Evolutionary conservation across 2,329 filamentous ascomycete species (phyloP), one percentile per base, ranked within the genome.

Genomic region (Tolypocladium cylindrosporum): DNA sequence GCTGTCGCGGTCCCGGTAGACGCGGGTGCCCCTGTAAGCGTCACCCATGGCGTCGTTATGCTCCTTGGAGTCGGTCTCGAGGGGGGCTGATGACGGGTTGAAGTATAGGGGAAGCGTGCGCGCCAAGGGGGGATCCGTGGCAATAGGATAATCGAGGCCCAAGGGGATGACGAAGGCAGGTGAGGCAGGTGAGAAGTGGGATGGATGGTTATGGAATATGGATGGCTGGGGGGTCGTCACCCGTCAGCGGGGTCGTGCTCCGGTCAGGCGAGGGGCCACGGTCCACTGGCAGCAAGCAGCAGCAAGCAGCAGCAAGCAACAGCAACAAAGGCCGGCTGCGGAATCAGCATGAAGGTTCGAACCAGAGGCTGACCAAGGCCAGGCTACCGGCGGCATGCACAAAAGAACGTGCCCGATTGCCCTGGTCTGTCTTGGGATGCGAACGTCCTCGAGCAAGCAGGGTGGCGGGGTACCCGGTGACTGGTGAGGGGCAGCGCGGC

Each of bases 1-100:
- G 60, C 61, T 66, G 55, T 71, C 69, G 55, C 65, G 64, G 48
- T 69, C 68, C 56, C 72, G 70, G 61, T 71, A 73, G 60, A 66
- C 65, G 60, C 70, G 69, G 60, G 70, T 64, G n/a, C 54, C 37
- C 50, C 58, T 48, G 58, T 60, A 58, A 21, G 54, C 24, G 40
- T 60, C 58, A 21, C 53, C 48, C 58, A 60, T 60, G 56, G 54
- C 58, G 45, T 34, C 19, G 48, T n/a, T 11, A 19, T 52, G 48
- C 48, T 52, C 48, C 48, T 36, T 50, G 24, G 43, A 48, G 43
- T 24, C 14, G 43, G 21, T 48, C 43, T 50, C 24, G 14, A 19
- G 16, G 16, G 16, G 19, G 48, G 6, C 6, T 21, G 31, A 1
- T 13, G 31, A 37, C 19, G 31, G 19, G 4, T 10, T 19, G 31